Conservation (phyloP, 495 filamentous ascomycete genomes). For the Penicillium herquei region DNA sequence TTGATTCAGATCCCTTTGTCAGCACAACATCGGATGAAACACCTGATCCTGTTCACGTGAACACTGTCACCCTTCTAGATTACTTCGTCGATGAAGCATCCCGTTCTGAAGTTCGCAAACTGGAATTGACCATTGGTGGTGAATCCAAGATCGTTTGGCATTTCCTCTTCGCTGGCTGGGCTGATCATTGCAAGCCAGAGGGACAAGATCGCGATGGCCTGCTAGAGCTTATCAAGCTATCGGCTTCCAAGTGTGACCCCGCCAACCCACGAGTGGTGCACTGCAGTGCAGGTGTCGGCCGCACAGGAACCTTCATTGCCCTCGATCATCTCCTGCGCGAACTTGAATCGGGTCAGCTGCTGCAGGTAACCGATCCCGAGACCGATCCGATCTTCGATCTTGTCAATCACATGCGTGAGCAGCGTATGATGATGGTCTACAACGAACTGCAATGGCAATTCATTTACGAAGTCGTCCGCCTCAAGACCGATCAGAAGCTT, state of each 20-base stretch:
- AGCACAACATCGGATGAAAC: conserved; percentile 15
- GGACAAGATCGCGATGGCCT: conserved; percentile 75
- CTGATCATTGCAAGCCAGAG: conserved; percentile 87
- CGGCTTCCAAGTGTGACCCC: conserved; percentile 64
- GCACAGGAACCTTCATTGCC: conserved; percentile 92
- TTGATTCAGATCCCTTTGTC: conserved; percentile 25
- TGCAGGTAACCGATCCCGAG: conserved; percentile 38
- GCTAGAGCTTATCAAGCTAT: conserved; percentile 73
- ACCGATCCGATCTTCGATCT: conserved; percentile 66
- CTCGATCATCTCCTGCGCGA: conserved; percentile 86
- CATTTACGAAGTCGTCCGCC: conserved; percentile 81
- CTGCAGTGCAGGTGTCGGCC: conserved; percentile 91
- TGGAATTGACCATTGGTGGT: conserved; percentile 53
- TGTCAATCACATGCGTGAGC: conserved; percentile 80
- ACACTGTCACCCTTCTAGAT: conserved; percentile 50
- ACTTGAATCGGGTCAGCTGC: conserved; percentile 70
- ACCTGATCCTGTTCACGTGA: conserved; percentile 21
- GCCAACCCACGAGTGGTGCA: conserved; percentile 85
- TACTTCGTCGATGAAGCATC: conserved; percentile 45
- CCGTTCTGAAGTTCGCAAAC: conserved; percentile 54
- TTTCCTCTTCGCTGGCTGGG: conserved; percentile 89
- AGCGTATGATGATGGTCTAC: conserved; percentile 96
- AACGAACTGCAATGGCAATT: conserved; percentile 82
- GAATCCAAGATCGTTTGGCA: conserved; percentile 78
- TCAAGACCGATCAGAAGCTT: conserved; percentile 61